Evolutionary conservation across 495 filamentous ascomycete species (phyloP), one percentile per base, ranked within the genome.

Genomic region (Baudoinia panamericana): DNA sequence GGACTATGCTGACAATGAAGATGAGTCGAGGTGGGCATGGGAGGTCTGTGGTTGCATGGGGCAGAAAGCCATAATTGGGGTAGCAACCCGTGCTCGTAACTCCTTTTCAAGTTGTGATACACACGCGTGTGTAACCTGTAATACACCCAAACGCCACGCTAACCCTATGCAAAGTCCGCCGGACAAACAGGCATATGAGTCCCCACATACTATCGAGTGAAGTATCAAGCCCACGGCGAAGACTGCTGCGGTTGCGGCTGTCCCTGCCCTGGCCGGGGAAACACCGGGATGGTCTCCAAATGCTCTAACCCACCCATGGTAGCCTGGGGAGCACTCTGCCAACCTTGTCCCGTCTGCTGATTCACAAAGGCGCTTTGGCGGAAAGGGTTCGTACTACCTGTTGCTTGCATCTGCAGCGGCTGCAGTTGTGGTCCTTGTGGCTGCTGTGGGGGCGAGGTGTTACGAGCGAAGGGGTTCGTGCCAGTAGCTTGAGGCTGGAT

Each of bases 371-470:
- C 71, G 36, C 78, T 80, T 57, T 93, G 84, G 7, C 88, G 72
- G 72, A 96, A 95, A 1, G 88, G 88, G 57, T 96, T 96, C 12
- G 88, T 96, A 52, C 76, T 86, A 6, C 86, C 88, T 1, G 90
- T 93, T 3, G 76, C 73, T 43, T 79, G 76, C 13, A 69, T 64
- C 38, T 67, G 63, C 12, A 80, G 62, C 3, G 56, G 57, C 1
- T 50, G 57, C 56, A 18, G 49, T 46, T 34, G 62, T 63, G 2
- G 72, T 65, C 65, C 16, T 56, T 59, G 18, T 55, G 57, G 23
- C 53, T 53, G 44, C 26, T 30, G 45, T 6, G 35, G 19, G 11
- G 19, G 37, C 24, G 41, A 12, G n/a, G 30, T 9, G 52, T 56
- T 57, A 48, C 65, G 51, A 0, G 79, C 75, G 48, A 84, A 84